Evolutionary conservation across 2,329 filamentous ascomycete species (phyloP), one percentile per base, ranked within the genome.

Genomic region (Talaromyces sp.): DNA sequence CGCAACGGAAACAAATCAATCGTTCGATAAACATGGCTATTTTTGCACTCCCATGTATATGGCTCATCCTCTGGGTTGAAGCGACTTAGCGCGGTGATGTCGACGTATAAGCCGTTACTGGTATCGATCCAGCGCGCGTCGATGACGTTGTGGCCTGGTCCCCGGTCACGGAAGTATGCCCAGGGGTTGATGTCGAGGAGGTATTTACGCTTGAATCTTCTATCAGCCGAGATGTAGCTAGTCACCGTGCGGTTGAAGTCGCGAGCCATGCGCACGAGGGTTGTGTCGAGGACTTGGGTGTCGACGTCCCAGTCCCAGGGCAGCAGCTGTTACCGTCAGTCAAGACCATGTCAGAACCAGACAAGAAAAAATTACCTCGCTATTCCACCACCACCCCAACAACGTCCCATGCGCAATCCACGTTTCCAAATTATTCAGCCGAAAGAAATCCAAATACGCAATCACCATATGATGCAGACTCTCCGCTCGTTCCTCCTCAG

Each of bases 381-480:
- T 82, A 74, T 92, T 94, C 92, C 92, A 96, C 90, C 90, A 95
- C 92, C 92, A 96, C 13, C 91, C 92, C 24, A 96, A 81, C 59
- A 95, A 79, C 4, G 91, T 93, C 58, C 92, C 92, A 76, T 96
- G 92, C 45, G 92, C 91, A 66, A 96, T 87, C 92, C 92, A 95
- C 0, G 92, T 94, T 78, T 94, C 90, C 67, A 92, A 78, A 7
- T 86, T 85, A 62, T 89, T 82, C 19, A 85, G 81, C 52, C 82
- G 80, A 75, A 91, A 89, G 64, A 86, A 87, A 54, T 83, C 82
- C 52, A 95, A 83, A 78, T 95, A 95, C 60, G 90, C 88, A 68
- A 88, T 86, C 69, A 93, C 85, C 69, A 95, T 86, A 74, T 90
- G 84, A 59, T 84, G 83, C 64, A 94, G 84, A 6, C 86, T 87